A percentile compares a stretch with the other conserved stretches of the same genome.
Conservation (phyloP, 768 basidiomycete genomes). For the Royoungia palumana region DNA sequence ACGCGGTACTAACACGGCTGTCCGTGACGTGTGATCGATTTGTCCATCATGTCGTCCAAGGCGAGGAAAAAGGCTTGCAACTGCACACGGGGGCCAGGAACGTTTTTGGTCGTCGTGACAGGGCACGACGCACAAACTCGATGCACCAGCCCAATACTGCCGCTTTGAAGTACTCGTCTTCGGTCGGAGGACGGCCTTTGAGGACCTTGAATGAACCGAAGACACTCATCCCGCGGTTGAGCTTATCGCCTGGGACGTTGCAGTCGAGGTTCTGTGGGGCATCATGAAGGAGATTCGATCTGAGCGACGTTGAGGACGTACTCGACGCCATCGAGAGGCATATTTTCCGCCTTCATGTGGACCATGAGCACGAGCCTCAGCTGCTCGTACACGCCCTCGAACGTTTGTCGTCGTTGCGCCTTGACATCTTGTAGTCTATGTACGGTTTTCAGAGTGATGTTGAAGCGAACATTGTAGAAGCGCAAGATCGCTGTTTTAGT, state of each 20-base stretch:
- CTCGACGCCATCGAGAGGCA: slow-evolving; percentile 79
- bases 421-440: slow-evolving; percentile 23
- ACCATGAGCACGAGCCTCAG: slow-evolving; percentile 77
- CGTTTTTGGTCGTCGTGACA: background rate
- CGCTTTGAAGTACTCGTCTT: slow-evolving; percentile 85
- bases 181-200: slow-evolving; percentile 62
- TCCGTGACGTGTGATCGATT: slow-evolving; percentile 86
- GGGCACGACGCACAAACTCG: slow-evolving; percentile 67
- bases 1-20: slow-evolving; percentile 94
- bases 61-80: slow-evolving; percentile 98
- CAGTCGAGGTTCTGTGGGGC: slow-evolving; percentile 71
- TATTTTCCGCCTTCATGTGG: slow-evolving; percentile 62
- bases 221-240: slow-evolving; percentile 95
- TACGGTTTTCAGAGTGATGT: background rate
- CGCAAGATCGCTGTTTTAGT: background rate
- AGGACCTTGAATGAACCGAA: slow-evolving; percentile 91
- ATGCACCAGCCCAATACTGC: slow-evolving; percentile 94
- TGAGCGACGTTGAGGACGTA: slow-evolving; percentile 35
- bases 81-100: slow-evolving; percentile 36
- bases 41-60: slow-evolving; percentile 97
- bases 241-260: slow-evolving; percentile 95
- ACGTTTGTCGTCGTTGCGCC: slow-evolving; percentile 53
- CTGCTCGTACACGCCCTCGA: slow-evolving; percentile 66
- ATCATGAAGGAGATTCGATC: background rate
- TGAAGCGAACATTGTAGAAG: background rate